Percentiles rank a stretch among this genome's conserved stretches.
These are phyloP conservation scores for Ogataea minuta DNA, from an alignment of 805 yeast genomes.

Conservation along the genomic window DNA sequence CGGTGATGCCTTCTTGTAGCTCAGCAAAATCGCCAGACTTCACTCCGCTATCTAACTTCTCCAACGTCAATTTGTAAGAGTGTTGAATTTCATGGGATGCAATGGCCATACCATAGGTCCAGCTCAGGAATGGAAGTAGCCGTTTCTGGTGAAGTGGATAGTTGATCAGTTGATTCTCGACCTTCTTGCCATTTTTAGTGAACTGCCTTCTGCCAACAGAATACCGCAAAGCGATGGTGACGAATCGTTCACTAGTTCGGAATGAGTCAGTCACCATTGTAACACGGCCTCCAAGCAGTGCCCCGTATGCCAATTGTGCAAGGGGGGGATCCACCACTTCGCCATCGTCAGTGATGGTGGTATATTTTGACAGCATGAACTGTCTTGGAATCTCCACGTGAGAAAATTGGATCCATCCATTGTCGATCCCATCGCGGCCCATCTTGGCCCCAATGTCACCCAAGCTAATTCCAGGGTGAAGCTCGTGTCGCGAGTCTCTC, in stretches of 20 bases:
- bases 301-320: constrained; percentile 86
- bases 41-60: constrained; percentile 53
- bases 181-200: constrained; percentile 40
- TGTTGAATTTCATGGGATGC: constrained; percentile 62
- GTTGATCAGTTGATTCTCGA: constrained; percentile 73
- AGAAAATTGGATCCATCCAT: constrained; percentile 94
- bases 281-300: constrained; percentile 85
- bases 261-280: constrained; percentile 85
- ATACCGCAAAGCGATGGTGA: constrained; percentile 83
- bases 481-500: constrained; percentile 68
- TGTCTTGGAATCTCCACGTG: constrained; percentile 80
- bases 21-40: constrained; percentile 45
- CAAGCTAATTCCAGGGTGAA: constrained; percentile 75
- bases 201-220: constrained; percentile 91
- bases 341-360: constrained; percentile 66
- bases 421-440: constrained; percentile 96
- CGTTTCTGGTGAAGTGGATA: constrained; percentile 89
- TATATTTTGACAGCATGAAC: constrained; percentile 78
- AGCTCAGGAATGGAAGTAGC: constrained; percentile 78
- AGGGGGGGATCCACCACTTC: constrained; percentile 76
- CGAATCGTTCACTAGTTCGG: constrained; percentile 73
- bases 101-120: constrained; percentile 71
- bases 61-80: constrained; percentile 49
- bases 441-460: constrained; percentile 95
- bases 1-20: constrained; percentile 48